phyloP scores from a whole-genome alignment of 352 stramenopile genomes.

The Elongisporangium anandrum region DNA sequence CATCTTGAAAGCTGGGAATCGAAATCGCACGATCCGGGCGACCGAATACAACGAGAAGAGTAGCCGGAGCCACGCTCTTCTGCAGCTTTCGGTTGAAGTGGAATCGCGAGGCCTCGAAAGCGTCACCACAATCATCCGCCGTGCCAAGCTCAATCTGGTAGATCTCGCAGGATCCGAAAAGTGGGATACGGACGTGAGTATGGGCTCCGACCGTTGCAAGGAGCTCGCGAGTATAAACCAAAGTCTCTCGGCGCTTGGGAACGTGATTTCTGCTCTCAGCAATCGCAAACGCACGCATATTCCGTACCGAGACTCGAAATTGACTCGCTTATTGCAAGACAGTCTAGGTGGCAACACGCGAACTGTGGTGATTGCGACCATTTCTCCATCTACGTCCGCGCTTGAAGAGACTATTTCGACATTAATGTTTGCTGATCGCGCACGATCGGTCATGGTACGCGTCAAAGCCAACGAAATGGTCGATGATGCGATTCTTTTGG shows the following conservation, averaged over 20 bases:
- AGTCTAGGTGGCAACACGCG: conserved; percentile 84
- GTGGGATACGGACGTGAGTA: conserved; percentile 76
- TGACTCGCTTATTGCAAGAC: conserved; percentile 92
- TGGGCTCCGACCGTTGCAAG: conserved; percentile 64
- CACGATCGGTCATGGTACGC: conserved; percentile 69
- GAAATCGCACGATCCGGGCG: conserved; percentile 84
- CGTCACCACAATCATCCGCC: conserved; percentile 67
- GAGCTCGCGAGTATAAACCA: conserved; percentile 93
- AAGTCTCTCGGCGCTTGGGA: conserved; percentile 86
- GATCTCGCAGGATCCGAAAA: conserved; percentile 92
- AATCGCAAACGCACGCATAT: conserved; percentile 79
- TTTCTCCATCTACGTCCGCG: conserved; percentile 69
- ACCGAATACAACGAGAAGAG: conserved; percentile 87
- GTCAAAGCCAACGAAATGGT: conserved; percentile 81
- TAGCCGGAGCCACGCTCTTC: conserved; percentile 81
- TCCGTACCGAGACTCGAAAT: conserved; percentile 96
- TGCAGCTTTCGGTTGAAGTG: conserved; percentile 83
- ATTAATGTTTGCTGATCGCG: conserved; percentile 85
- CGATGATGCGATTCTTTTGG: conserved; percentile 73
- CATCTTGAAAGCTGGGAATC: conserved; percentile 70
- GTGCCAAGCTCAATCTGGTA: conserved; percentile 88
- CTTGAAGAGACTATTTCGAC: conserved; percentile 91
- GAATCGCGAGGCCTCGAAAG: conserved; percentile 62
- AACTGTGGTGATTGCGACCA: conserved; percentile 87
- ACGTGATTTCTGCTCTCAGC: conserved; percentile 83